phyloP scores from a whole-genome alignment of 192 early-diverging fungal genomes.

The Pilaira anomala region DNA sequence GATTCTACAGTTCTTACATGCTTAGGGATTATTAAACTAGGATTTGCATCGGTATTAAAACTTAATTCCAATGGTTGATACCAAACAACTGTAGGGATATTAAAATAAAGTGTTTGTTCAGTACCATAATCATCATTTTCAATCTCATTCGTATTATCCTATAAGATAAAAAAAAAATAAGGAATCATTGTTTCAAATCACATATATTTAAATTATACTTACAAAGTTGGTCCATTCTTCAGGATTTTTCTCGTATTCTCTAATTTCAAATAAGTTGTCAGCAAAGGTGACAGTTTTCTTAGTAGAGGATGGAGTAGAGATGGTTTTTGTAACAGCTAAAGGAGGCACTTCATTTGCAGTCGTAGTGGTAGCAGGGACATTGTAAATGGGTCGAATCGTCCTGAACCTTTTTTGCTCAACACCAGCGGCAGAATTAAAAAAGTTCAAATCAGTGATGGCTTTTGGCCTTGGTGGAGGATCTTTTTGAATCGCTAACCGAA shows the following conservation, averaged over 20 bases:
- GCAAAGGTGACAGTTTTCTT: constrained; percentile 13
- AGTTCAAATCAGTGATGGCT: neutral
- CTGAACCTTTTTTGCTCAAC: neutral
- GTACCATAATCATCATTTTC: neutral
- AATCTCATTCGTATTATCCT: constrained; percentile 1
- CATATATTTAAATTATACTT: neutral
- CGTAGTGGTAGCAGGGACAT: neutral
- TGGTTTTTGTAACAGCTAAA: neutral
- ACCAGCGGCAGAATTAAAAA: neutral
- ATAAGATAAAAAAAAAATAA: neutral
- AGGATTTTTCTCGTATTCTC: constrained; percentile 14
- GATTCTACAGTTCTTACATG: neutral
- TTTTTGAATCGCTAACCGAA: constrained; percentile 9
- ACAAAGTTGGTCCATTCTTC: constrained; percentile 15
- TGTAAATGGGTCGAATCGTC: neutral
- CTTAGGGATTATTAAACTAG: too few species aligned
- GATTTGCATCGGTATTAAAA: neutral
- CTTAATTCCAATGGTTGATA: constrained; percentile 1
- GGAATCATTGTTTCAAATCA: too few species aligned
- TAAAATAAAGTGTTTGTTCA: neutral
- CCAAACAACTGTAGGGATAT: neutral
- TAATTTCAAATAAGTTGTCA: constrained; percentile 14
- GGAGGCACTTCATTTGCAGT: neutral
- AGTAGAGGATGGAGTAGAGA: neutral
- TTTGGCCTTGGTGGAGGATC: neutral